Conservation (phyloP, 164 flowering plant genomes). For the Tinospora cordifolia region DNA sequence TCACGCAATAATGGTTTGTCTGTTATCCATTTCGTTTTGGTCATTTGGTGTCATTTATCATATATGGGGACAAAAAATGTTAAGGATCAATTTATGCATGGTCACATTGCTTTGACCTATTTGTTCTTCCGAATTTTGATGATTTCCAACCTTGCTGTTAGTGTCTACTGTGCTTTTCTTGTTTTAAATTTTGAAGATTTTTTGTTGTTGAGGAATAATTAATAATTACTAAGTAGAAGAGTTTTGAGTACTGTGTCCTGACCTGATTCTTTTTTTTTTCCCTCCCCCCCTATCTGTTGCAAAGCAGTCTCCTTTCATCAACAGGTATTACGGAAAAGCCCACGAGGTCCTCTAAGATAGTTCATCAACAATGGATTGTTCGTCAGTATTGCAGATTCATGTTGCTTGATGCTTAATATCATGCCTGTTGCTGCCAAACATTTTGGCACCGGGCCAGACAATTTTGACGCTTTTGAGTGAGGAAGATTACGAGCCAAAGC, state of each 20-base stretch:
- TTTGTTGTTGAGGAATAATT: too few relatives aligned
- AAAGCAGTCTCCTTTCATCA: conserved; percentile 65
- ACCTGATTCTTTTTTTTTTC: not conserved
- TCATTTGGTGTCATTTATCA: too few relatives aligned
- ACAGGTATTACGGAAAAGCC: conserved; percentile 88
- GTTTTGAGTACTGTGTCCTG: not conserved
- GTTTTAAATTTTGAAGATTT: too few relatives aligned
- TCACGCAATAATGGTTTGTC: too few relatives aligned
- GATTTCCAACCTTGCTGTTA: too few relatives aligned
- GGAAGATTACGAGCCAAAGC: not conserved
- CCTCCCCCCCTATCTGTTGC: not conserved
- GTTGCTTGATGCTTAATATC: not conserved
- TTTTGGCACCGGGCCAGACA: not conserved
- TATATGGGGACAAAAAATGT: too few relatives aligned
- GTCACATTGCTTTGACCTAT: too few relatives aligned
- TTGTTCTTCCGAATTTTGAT: too few relatives aligned
- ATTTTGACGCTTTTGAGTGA: not conserved
- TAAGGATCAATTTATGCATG: too few relatives aligned
- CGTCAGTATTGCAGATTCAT: not conserved
- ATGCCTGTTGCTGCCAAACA: not conserved
- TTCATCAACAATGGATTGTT: not conserved
- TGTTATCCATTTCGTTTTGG: too few relatives aligned
- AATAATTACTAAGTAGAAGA: too few relatives aligned
- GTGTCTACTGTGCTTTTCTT: too few relatives aligned
- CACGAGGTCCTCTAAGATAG: conserved; percentile 47